Percentiles rank a stretch among this genome's conserved stretches.
These are phyloP conservation scores for Talaromyces ruber DNA, from an alignment of 495 filamentous ascomycete species.

Conservation along the genomic window DNA sequence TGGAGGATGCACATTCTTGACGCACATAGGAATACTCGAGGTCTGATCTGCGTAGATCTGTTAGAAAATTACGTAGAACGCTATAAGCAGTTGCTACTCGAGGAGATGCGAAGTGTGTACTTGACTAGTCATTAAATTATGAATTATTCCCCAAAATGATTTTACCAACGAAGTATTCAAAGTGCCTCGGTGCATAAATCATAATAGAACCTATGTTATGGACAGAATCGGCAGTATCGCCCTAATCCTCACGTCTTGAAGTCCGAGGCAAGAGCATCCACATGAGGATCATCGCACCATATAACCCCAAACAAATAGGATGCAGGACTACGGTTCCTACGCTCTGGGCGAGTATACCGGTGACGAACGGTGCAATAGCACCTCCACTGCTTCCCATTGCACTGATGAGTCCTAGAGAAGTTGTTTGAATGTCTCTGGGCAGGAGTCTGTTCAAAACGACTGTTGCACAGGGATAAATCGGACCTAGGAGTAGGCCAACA, in stretches of 20 bases:
- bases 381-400: constrained; percentile 69
- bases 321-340: constrained; percentile 68
- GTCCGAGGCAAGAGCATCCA: constrained; percentile 38
- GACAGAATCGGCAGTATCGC: neutral
- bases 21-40: neutral
- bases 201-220: neutral
- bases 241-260: constrained; percentile 2
- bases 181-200: neutral
- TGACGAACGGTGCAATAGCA: constrained; percentile 66
- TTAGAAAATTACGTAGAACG: neutral
- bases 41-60: neutral
- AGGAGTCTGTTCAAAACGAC: constrained; percentile 57
- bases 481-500: constrained; percentile 71
- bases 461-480: constrained; percentile 65
- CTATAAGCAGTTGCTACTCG: neutral
- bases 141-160: neutral
- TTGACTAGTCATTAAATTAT: neutral
- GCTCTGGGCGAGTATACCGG: constrained; percentile 59
- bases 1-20: neutral
- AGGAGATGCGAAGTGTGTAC: neutral
- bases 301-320: constrained; percentile 59
- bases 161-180: neutral
- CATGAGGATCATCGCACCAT: constrained; percentile 57
- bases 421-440: constrained; percentile 53
- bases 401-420: constrained; percentile 59